Evolutionary conservation across 768 basidiomycete species (phyloP).

Genomic region (Mycena rebaudengoi): DNA sequence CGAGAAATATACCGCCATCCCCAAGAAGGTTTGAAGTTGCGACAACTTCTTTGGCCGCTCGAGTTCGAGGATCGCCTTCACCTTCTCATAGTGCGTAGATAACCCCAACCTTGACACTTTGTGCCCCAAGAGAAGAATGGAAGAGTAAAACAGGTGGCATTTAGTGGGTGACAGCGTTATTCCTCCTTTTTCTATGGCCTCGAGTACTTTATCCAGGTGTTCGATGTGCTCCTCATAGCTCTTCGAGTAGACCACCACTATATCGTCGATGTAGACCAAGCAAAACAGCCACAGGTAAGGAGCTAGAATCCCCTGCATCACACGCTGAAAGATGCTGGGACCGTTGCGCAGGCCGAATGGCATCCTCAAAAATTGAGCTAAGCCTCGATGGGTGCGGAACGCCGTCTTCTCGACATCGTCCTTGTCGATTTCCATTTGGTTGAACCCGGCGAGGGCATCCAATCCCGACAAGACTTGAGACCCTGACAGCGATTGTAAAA

Average conservation of each 20-base stretch:
- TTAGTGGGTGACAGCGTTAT: constrained; percentile 5
- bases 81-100: constrained; percentile 16
- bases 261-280: background rate
- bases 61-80: background rate
- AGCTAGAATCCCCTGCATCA: background rate
- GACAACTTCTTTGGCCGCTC: no score
- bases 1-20: no score
- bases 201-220: constrained; percentile 16
- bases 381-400: background rate
- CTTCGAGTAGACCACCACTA: background rate
- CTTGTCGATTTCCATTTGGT: background rate
- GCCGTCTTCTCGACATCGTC: background rate
- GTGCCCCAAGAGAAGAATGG: background rate
- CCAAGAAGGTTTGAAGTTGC: no score
- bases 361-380: background rate
- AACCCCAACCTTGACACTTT: no score
- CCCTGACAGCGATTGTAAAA: no score
- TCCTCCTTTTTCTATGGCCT: constrained; percentile 24
- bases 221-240: background rate
- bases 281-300: background rate
- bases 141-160: background rate
- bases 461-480: no score
- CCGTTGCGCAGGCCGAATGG: background rate
- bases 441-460: background rate
- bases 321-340: background rate